Percentiles rank a stretch among this genome's conserved stretches.
Evolutionary conservation across 345 rosid species (phyloP).

Genomic region (rapeseed (Brassica napus)): DNA sequence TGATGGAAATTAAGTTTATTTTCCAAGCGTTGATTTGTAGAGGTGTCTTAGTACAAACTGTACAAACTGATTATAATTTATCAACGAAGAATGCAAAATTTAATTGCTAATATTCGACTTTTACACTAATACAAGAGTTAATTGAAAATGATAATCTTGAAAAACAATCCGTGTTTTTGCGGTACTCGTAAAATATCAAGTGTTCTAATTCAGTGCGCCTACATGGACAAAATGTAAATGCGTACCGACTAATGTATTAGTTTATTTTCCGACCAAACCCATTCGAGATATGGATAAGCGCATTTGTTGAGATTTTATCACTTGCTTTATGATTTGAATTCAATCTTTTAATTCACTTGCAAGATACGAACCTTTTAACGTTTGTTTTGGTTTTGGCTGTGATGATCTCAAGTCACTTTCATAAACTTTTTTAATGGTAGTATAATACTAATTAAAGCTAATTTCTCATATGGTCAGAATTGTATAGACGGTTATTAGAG

Average conservation of each 20-base stretch:
- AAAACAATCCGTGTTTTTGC: not conserved
- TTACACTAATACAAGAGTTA: not conserved
- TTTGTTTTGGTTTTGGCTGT: not conserved
- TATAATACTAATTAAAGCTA: not conserved
- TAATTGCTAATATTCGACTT: not conserved
- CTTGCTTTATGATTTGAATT: not conserved
- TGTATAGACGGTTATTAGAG: not conserved
- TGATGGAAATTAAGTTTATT: not conserved
- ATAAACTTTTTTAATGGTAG: not conserved
- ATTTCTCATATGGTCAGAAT: not conserved
- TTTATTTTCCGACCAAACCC: not conserved
- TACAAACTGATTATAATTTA: not conserved
- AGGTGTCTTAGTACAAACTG: not conserved
- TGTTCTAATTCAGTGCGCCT: not conserved
- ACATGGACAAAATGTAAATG: not conserved
- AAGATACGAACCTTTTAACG: not conserved
- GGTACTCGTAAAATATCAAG: not conserved
- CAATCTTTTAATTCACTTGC: not conserved
- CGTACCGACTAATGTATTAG: not conserved
- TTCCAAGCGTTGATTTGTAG: not conserved
- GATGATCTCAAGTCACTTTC: not conserved
- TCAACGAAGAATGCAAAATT: not conserved
- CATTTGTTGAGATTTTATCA: not conserved
- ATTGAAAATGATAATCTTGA: not conserved
- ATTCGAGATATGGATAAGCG: constrained; percentile 12